A percentile compares a stretch with the other conserved stretches of the same genome.
Conservation (phyloP, 305 asterid species). For the Ilex paraguariensis region DNA sequence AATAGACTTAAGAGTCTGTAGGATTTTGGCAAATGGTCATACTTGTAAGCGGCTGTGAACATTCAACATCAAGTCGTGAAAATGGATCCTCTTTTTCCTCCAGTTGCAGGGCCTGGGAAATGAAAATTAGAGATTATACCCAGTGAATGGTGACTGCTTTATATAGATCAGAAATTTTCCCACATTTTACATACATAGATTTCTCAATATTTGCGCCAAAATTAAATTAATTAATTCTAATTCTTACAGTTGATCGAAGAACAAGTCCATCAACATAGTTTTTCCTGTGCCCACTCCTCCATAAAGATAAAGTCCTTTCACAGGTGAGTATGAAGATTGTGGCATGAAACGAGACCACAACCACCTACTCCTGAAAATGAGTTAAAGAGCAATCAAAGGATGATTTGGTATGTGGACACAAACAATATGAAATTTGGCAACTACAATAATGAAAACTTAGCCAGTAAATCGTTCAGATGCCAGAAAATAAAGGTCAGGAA, state of each 20-base stretch:
- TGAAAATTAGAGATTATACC: constrained; percentile 5
- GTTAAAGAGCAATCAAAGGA: constrained; percentile 8
- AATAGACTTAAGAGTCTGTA: no score
- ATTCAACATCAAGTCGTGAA: constrained; percentile 93
- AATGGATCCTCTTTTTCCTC: constrained; percentile 98
- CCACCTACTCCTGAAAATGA: constrained; percentile 83
- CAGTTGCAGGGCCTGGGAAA: constrained; percentile 71
- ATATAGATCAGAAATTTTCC: no score
- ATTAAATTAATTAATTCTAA: background rate
- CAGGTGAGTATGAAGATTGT: constrained; percentile 65
- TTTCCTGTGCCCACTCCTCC: constrained; percentile 99
- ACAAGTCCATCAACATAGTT: constrained; percentile 98
- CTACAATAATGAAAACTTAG: background rate
- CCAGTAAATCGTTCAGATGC: background rate
- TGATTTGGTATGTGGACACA: background rate
- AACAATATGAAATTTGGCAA: background rate
- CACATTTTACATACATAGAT: no score
- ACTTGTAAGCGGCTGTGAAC: constrained; percentile 91
- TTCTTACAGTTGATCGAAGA: constrained; percentile 69
- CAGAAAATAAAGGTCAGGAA: constrained; percentile 3
- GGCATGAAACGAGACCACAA: constrained; percentile 92
- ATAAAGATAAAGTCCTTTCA: constrained; percentile 89
- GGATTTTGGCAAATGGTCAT: constrained; percentile 12
- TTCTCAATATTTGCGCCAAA: no score
- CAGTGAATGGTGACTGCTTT: no score